Base-by-base conservation (phyloP, 2,329 filamentous ascomycete genomes). In the Aphanocladium album region DNA sequence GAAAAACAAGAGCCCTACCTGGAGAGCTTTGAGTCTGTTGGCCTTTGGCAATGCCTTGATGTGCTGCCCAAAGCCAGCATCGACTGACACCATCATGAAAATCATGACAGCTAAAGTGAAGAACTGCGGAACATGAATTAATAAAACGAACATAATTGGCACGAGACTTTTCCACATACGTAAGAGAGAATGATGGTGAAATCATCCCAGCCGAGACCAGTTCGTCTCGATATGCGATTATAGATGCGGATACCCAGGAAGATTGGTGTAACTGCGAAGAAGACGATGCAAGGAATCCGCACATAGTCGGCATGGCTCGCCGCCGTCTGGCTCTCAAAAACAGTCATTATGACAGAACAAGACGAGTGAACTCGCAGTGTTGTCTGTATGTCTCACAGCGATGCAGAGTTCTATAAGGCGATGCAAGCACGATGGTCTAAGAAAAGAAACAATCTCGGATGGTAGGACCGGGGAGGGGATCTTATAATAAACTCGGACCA, bases 1-100 rank as follows among this genome's bases (percentile, higher is more conserved):
- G 2, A 8, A 9, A 5, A 23, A 53, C 2, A 9, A 5, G 30
- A 2, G 21, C n/a, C 35, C 5, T 64, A 73, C 73, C 68, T 75
- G 74, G 30, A 79, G 66, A 2, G 76, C 70, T 65, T 73, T 70
- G 17, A 72, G 57, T 58, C 68, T 75, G 25, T 79, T 71, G 1
- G 69, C 61, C 6, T 50, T 59, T 0, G 72, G 65, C 16, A 79
- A 64, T 30, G 71, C 71, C 19, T 63, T 65, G 23, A 77, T 71
- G 43, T 79, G 77, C 49, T 74, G 71, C 1, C 77, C 77, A 53
- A 79, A 79, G 0, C 78, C 78, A 60, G 75, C 75, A 19, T 71
- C 63, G 41, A 74, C 77, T 0, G 77, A 71, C 9, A 70, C 66
- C 68, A 78, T 73, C 73, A 79, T 74, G 7, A 76, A 67, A 6